Base-by-base conservation (phyloP, 805 yeast species). In the Candida orba region DNA sequence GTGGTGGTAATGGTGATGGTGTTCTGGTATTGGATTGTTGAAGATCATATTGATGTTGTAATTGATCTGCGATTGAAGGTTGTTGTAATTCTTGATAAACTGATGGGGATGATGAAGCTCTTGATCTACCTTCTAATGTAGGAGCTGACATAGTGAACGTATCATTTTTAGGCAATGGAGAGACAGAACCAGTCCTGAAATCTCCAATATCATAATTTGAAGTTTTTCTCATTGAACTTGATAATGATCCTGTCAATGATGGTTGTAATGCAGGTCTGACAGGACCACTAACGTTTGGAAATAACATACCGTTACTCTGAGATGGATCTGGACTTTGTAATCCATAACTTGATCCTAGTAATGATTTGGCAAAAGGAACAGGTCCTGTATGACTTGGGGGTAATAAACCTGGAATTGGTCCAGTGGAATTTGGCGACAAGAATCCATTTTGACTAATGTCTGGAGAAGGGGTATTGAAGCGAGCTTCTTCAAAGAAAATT, bases 241-340 rank as follows among this genome's bases (percentile, higher is more conserved):
- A 65, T 2, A 68, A 67, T 8, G 72, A 67, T 0, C 72, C 72
- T 1, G 73, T 68, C 39, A 67, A 63, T 27, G 71, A 54, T 4
- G 72, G 72, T 39, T 54, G 57, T 41, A 66, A 45, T 6, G 22
- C 22, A 20, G 64, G 31, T 15, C 6, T 9, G 25, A 25, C 15
- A 43, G 39, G 24, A 24, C 48, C 46, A 31, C 43, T 39, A 42
- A 45, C 35, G 23, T 44, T 46, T 24, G 57, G 53, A 14, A 52
- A 47, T 24, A 53, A 32, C 12, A 31, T 7, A n/a, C 17, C 17
- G 12, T 15, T 15, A 31, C 9, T n/a, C 15, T 31, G 34, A 18
- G 33, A 37, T 1, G 47, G 52, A 30, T 38, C 36, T 9, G n/a
- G 15, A 8, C 24, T 39, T 37, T 38, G 42, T 14, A 37, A 34